Evolutionary conservation across 2,329 filamentous ascomycete genomes (phyloP).

Genomic region (Talaromyces piceae): DNA sequence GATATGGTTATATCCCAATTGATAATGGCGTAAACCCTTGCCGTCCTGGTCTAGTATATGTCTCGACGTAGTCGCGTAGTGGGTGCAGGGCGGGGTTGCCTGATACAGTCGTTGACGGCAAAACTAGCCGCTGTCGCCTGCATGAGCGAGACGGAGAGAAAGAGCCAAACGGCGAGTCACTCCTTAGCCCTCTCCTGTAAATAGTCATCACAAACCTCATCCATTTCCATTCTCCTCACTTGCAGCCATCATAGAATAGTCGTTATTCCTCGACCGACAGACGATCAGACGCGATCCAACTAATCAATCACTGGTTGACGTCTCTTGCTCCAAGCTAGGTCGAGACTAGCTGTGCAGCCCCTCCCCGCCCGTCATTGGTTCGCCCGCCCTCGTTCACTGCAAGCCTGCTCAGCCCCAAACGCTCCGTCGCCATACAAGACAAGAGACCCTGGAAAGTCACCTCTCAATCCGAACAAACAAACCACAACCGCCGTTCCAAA

Average conservation of each 20-base stretch:
- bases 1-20: too few species aligned
- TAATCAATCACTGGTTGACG: too few species aligned
- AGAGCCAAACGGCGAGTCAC: too few species aligned
- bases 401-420: conserved; percentile 12
- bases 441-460: background rate
- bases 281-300: too few species aligned
- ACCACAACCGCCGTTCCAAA: background rate
- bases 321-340: too few species aligned
- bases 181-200: too few species aligned
- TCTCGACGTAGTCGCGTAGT: background rate
- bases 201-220: too few species aligned
- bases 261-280: too few species aligned
- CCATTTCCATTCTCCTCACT: too few species aligned
- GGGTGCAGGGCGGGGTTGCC: background rate
- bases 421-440: background rate
- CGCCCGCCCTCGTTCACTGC: conserved; percentile 10
- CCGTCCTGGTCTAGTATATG: too few species aligned
- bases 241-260: too few species aligned
- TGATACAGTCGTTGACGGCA: background rate
- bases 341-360: conserved; percentile 3
- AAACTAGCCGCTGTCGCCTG: background rate
- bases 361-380: conserved; percentile 11
- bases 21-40: too few species aligned
- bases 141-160: background rate
- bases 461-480: background rate